Evolutionary conservation across 1,139 yeast genomes (phyloP), one percentile per base, ranked within the genome.

Genomic region (Blastobotrys illinoisensis): DNA sequence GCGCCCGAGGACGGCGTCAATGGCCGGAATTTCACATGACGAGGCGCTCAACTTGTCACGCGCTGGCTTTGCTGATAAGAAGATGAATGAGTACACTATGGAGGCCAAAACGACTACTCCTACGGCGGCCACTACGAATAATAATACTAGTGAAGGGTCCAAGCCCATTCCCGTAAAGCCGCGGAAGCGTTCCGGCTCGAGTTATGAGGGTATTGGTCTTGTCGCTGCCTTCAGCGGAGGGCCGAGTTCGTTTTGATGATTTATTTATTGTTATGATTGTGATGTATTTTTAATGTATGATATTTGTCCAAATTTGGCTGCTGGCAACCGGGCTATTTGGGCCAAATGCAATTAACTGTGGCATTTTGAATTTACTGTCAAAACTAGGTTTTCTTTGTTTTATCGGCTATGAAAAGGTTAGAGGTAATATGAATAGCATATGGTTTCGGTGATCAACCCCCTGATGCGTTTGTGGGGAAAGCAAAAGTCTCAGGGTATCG

Each of bases 11-110:
- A 45, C 53, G 11, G 47, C 59, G 49, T 63, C 67, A 11, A 61
- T 59, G 53, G 54, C 63, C 9, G 56, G 57, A 16, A 64, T 67
- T 47, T 58, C 71, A 5, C 70, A 70, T 28, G 74, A 71, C 55
- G 74, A 71, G 54, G 74, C 74, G 9, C 61, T 71, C 58, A 71
- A 71, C 58, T 63, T 71, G 51, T 64, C 72, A 7, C 62, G 74
- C 9, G 73, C 74, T 7, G 66, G 64, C 4, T 32, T 13, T n/a
- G 40, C 40, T n/a, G 40, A 32, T 5, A 32, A 32, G 40, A 32
- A 32, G 16, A 32, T 32, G 40, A 3, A 32, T 5, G 40, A 32
- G 1, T 32, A 32, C 16, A 32, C 40, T n/a, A 32, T 32, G 40
- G 40, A 32, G 40, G 4, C 40, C 3, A 32, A 32, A n/a, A 13